These are phyloP conservation scores for Glomus cerebriforme DNA, from an alignment of 192 early-diverging fungal species.

Conservation along the genomic window DNA sequence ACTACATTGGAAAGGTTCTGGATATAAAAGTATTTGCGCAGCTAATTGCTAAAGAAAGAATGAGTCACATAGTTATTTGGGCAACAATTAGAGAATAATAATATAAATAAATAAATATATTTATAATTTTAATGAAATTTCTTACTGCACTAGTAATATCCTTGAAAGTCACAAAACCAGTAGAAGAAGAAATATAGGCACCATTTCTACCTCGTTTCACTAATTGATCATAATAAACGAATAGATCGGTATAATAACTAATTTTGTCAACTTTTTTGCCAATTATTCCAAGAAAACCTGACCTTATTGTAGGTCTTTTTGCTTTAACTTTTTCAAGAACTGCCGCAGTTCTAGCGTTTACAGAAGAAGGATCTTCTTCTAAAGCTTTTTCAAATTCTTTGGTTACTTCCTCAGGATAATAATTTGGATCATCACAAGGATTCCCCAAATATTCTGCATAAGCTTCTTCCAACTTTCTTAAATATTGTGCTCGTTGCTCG, in stretches of 20 bases:
- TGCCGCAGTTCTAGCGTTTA: not conserved
- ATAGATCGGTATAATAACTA: constrained; percentile 58
- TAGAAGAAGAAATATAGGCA: constrained; percentile 49
- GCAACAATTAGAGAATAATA: too few species aligned
- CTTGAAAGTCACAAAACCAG: constrained; percentile 81
- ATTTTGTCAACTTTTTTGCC: constrained; percentile 72
- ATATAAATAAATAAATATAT: too few species aligned
- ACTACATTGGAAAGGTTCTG: constrained; percentile 65
- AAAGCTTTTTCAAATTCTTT: constrained; percentile 42
- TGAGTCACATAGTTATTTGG: not conserved
- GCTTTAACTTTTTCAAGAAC: constrained; percentile 14
- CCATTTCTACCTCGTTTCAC: constrained; percentile 53
- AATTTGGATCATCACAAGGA: constrained; percentile 62
- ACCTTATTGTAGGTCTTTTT: constrained; percentile 44
- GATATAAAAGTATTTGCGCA: constrained; percentile 65
- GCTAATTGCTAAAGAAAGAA: constrained; percentile 52
- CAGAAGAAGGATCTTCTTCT: not conserved
- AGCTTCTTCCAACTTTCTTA: constrained; percentile 59
- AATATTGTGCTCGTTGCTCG: constrained; percentile 52
- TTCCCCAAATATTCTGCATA: constrained; percentile 67
- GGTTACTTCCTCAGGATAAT: constrained; percentile 55
- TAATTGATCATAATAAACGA: constrained; percentile 56
- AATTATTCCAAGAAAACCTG: constrained; percentile 47
- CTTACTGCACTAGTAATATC: constrained; percentile 66
- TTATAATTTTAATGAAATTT: not conserved